Evolutionary conservation across 2,329 filamentous ascomycete species (phyloP), one percentile per base, ranked within the genome.

Genomic region (Fusarium incarnatum): DNA sequence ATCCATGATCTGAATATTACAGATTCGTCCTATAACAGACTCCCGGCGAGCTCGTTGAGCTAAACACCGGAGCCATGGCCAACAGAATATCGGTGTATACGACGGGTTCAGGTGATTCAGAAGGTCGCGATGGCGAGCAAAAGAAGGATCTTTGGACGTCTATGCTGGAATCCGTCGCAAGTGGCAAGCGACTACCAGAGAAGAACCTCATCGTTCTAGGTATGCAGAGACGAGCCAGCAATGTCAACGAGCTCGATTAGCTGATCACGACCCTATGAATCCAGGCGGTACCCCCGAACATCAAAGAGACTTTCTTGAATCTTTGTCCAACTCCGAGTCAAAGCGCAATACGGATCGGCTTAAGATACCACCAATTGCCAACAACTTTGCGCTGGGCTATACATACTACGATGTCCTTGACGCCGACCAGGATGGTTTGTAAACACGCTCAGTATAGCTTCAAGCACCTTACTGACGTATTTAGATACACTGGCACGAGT

Each of bases 361-460:
- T 78, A 90, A 88, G 79, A 87, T 87, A 66, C 91, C 93, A 3
- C 93, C 94, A 23, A 88, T 97, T 76, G 94, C 94, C 58, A 98
- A 98, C 78, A 92, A 92, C 77, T 97, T 97, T 80, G 94, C 94
- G 13, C 83, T 98, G 64, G 94, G 94, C 54, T 98, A 98, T 79
- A 97, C 94, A 56, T 98, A 97, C 81, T 94, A 97, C 79, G 94
- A 98, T 81, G 94, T 98, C 40, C 86, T 97, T 40, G 94, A 98
- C 80, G 92, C 93, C 60, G 94, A 98, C 78, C 94, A 97, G 80
- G 95, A 98, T 85, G 93, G 93, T 94, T 81, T 63, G 80, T 76
- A 20, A 18, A 50, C 48, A n/a, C 18, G 16, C 16, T 37, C 53
- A 28, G 20, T 30, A 32, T 10, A 37, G 41, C 25, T 54, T 45